These are phyloP conservation scores for Paraphoma chrysanthemicola DNA, from an alignment of 2,329 filamentous ascomycete species.

Conservation along the genomic window DNA sequence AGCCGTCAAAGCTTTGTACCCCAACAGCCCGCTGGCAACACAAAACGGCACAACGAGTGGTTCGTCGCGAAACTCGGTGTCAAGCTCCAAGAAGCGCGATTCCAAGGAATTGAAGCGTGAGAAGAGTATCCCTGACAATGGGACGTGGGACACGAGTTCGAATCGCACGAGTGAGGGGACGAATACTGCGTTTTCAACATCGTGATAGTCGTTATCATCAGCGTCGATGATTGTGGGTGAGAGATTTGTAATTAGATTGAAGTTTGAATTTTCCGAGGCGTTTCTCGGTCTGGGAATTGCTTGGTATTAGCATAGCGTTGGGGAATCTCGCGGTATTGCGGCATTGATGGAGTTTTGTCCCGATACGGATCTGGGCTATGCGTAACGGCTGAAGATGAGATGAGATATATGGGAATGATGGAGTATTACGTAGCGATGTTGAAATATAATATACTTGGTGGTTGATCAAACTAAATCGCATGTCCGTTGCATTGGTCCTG, in stretches of 20 bases:
- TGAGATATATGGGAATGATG: not conserved
- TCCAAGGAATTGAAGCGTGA: conserved; percentile 22
- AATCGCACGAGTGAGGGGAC: conserved; percentile 23
- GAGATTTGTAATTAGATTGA: not conserved
- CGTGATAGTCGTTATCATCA: conserved; percentile 2
- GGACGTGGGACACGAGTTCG: conserved; percentile 37
- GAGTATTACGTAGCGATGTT: no score
- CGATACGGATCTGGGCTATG: conserved; percentile 11
- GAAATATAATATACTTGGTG: no score
- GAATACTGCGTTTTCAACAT: conserved; percentile 22
- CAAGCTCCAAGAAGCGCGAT: conserved; percentile 23
- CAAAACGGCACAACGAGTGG: conserved; percentile 13
- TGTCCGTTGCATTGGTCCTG: no score
- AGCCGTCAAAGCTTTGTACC: conserved; percentile 48
- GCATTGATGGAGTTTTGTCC: conserved; percentile 9
- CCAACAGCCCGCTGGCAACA: conserved; percentile 36
- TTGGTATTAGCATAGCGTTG: conserved; percentile 6
- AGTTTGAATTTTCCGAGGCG: not conserved
- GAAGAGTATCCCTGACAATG: conserved; percentile 24
- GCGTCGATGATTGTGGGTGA: not conserved
- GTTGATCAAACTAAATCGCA: no score
- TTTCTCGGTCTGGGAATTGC: not conserved
- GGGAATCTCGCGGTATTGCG: no score
- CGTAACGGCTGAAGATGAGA: conserved; percentile 10
- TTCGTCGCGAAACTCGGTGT: conserved; percentile 22